Evolutionary conservation across 495 filamentous ascomycete species (phyloP).

Genomic region (Neurospora sp.): DNA sequence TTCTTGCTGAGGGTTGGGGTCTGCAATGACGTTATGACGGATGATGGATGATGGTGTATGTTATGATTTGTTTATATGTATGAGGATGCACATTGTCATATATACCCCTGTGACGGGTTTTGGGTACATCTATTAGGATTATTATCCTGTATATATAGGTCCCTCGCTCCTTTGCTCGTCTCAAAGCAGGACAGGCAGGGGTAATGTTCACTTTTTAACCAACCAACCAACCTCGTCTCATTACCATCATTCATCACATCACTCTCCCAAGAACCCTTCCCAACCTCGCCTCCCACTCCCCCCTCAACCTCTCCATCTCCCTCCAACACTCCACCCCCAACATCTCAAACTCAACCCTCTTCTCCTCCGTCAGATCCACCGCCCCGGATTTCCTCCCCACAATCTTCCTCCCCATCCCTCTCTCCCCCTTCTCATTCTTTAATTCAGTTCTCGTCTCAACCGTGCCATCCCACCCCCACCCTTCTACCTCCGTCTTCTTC

Average conservation of each 20-base stretch:
- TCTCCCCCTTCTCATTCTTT: conserved; percentile 28
- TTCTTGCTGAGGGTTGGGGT: background rate
- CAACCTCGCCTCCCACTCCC: conserved; percentile 59
- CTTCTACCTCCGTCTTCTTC: conserved; percentile 66
- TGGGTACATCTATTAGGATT: background rate
- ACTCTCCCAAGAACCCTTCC: conserved; percentile 5
- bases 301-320: conserved; percentile 74
- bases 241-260: background rate
- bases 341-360: conserved; percentile 60
- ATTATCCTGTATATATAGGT: background rate
- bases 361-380: conserved; percentile 51
- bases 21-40: background rate
- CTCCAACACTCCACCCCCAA: conserved; percentile 65
- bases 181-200: background rate
- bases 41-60: conserved; percentile 1
- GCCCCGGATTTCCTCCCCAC: conserved; percentile 48
- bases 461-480: conserved; percentile 73
- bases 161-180: background rate
- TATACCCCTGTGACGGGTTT: background rate
- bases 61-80: background rate
- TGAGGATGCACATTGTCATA: background rate
- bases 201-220: background rate
- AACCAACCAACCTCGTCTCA: background rate
- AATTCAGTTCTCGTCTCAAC: conserved; percentile 42
- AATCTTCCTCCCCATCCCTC: conserved; percentile 19